Evolutionary conservation across 1,284 basidiomycete species (phyloP).

Genomic region (Boletus calvinii): DNA sequence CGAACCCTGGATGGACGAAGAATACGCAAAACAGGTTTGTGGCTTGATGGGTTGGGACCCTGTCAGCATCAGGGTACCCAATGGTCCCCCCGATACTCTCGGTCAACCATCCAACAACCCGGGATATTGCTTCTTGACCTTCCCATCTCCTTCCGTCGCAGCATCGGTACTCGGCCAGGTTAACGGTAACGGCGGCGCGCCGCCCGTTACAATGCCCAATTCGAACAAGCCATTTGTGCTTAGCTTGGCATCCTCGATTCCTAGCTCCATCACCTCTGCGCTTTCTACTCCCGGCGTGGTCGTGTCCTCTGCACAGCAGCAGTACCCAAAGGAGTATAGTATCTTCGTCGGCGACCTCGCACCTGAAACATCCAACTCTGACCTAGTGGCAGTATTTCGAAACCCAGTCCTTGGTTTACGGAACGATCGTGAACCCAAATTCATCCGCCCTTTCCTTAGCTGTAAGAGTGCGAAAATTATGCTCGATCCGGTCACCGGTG

Average conservation of each 20-base stretch:
- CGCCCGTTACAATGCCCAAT: slow-evolving; percentile 73
- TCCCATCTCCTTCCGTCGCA: slow-evolving; percentile 70
- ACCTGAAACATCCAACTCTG: slow-evolving; percentile 86
- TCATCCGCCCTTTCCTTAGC: slow-evolving; percentile 81
- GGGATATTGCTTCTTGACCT: slow-evolving; percentile 85
- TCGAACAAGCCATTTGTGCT: slow-evolving; percentile 71
- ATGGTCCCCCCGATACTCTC: slow-evolving; percentile 55
- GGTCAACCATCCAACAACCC: slow-evolving; percentile 74
- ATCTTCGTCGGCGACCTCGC: slow-evolving; percentile 91
- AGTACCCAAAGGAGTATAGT: slow-evolving; percentile 80
- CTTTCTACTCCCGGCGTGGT: slow-evolving; percentile 37
- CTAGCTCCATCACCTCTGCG: slow-evolving; percentile 42
- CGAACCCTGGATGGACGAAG: slow-evolving; percentile 91
- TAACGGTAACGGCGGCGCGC: slow-evolving; percentile 44
- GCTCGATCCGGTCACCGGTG: slow-evolving; percentile 84
- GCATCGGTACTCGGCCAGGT: slow-evolving; percentile 70
- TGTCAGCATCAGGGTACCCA: slow-evolving; percentile 67
- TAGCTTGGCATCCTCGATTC: slow-evolving; percentile 76
- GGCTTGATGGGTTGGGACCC: slow-evolving; percentile 77
- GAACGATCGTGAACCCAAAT: slow-evolving; percentile 78
- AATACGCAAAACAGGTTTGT: slow-evolving; percentile 82
- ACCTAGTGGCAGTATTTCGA: slow-evolving; percentile 84
- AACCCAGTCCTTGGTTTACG: slow-evolving; percentile 80
- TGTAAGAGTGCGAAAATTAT: slow-evolving; percentile 94
- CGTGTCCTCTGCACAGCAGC: slow-evolving; percentile 44